Conservation (phyloP, 2,329 filamentous ascomycete genomes). For the Colletotrichum zoysiae region DNA sequence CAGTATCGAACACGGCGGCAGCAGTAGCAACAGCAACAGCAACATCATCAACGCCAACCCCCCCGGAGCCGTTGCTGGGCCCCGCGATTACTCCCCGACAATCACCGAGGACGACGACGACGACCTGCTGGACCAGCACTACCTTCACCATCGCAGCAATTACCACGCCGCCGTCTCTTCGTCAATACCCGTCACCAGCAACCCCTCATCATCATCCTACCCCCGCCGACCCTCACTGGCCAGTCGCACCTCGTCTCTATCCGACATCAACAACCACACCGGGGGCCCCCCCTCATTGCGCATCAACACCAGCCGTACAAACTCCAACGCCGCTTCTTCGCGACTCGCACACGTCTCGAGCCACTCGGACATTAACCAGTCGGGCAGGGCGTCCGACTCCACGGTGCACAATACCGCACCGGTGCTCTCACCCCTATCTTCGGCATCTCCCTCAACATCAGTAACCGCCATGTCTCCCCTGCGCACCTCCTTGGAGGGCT, state of each 20-base stretch:
- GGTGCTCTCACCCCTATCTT: conserved; percentile 47
- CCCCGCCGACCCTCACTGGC: conserved; percentile 54
- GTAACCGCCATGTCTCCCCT: conserved; percentile 62
- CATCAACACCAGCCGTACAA: conserved; percentile 54
- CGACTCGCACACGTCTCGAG: conserved; percentile 60
- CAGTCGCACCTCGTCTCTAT: conserved; percentile 55
- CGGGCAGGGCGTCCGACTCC: conserved; percentile 44
- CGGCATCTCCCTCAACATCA: conserved; percentile 52
- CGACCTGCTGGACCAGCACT: conserved; percentile 46
- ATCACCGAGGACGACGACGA: conserved; percentile 68
- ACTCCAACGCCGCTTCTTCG: conserved; percentile 47
- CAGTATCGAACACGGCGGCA: conserved; percentile 58
- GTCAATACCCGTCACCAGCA: conserved; percentile 46
- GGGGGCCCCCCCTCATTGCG: conserved; percentile 50
- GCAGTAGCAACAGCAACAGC: conserved; percentile 36
- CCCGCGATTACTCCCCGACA: conserved; percentile 67
- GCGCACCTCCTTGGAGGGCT: conserved; percentile 71
- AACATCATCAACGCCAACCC: conserved; percentile 13
- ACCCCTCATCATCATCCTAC: conserved; percentile 42
- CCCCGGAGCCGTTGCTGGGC: conserved; percentile 21
- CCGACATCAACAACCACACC: conserved; percentile 49
- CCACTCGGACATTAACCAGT: conserved; percentile 62
- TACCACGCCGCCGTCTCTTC: conserved; percentile 44
- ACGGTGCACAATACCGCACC: conserved; percentile 47
- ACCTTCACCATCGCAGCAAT: conserved; percentile 32